Conservation (phyloP, 2,329 filamentous ascomycete genomes). For the Pezicula neosporulosa region DNA sequence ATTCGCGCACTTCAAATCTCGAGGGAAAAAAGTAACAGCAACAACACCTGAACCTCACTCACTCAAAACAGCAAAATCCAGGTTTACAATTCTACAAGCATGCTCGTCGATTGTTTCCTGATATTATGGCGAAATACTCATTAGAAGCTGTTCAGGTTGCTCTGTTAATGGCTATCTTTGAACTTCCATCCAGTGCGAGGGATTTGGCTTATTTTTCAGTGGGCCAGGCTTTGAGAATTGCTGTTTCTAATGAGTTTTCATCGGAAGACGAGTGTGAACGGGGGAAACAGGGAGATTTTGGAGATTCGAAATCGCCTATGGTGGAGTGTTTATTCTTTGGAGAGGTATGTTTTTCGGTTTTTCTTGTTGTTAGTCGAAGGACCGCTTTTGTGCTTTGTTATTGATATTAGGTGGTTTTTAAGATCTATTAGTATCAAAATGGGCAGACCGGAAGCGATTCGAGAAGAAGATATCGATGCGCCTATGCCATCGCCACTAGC, state of each 20-base stretch:
- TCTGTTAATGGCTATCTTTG: not conserved
- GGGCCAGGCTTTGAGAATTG: not conserved
- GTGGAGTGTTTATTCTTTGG: not conserved
- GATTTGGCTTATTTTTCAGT: constrained; percentile 1
- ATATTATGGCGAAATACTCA: not conserved
- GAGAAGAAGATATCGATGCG: constrained; percentile 1
- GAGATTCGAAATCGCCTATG: not conserved
- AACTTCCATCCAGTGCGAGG: not conserved
- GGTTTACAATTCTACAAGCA: not conserved
- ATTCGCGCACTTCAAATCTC: not conserved
- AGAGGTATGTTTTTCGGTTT: not conserved
- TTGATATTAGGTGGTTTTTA: not conserved
- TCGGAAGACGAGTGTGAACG: not conserved
- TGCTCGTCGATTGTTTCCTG: not conserved
- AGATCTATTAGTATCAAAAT: constrained; percentile 1
- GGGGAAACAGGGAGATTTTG: not conserved
- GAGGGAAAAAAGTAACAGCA: not conserved
- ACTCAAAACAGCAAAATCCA: not conserved
- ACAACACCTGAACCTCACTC: not conserved
- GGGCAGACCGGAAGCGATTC: not conserved
- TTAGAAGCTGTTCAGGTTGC: not conserved
- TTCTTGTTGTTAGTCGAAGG: not conserved
- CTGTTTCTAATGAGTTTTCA: not conserved
- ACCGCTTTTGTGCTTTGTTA: not conserved
- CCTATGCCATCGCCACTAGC: not conserved